These are phyloP conservation scores for Chondrus crispus DNA, from an alignment of 23 red algal genomes.

Conservation along the genomic window DNA sequence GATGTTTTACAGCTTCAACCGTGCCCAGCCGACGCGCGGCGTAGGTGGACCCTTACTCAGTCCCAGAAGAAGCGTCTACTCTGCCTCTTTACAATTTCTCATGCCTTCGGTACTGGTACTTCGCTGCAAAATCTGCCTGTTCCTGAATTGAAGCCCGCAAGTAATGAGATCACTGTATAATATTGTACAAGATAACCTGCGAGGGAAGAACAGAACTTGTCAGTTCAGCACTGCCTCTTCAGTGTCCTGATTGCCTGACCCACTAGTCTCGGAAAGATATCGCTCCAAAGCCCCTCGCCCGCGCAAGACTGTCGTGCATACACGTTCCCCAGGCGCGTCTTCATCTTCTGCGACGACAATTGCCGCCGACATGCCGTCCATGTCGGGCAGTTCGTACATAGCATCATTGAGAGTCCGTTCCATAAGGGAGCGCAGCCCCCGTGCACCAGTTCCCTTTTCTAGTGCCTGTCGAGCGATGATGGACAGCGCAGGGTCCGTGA, in stretches of 20 bases:
- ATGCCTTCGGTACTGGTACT: too few species aligned
- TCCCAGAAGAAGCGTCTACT: too few species aligned
- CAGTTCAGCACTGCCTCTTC: conserved; percentile 20
- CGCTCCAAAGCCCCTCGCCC: conserved; percentile 51
- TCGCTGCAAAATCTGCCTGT: too few species aligned
- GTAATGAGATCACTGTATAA: too few species aligned
- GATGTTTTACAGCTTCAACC: too few species aligned
- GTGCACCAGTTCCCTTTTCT: conserved; percentile 53
- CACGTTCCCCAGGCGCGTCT: background rate
- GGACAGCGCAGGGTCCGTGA: conserved; percentile 53
- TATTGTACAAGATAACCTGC: too few species aligned
- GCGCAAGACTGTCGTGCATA: conserved; percentile 30
- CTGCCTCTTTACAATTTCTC: too few species aligned
- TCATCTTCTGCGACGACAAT: conserved; percentile 53
- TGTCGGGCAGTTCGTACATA: conserved; percentile 47
- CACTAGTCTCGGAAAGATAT: conserved; percentile 36
- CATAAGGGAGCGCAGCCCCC: conserved; percentile 67
- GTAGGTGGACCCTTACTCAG: too few species aligned
- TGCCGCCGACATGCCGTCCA: conserved; percentile 8
- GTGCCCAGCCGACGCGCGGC: too few species aligned
- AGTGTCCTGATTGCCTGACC: background rate
- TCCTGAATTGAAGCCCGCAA: too few species aligned
- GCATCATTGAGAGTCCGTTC: conserved; percentile 47
- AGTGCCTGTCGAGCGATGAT: conserved; percentile 46
- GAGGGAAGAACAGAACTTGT: background rate